Base-by-base conservation (phyloP, 208 protist species). In the Kentomonas sorsogonicus region DNA sequence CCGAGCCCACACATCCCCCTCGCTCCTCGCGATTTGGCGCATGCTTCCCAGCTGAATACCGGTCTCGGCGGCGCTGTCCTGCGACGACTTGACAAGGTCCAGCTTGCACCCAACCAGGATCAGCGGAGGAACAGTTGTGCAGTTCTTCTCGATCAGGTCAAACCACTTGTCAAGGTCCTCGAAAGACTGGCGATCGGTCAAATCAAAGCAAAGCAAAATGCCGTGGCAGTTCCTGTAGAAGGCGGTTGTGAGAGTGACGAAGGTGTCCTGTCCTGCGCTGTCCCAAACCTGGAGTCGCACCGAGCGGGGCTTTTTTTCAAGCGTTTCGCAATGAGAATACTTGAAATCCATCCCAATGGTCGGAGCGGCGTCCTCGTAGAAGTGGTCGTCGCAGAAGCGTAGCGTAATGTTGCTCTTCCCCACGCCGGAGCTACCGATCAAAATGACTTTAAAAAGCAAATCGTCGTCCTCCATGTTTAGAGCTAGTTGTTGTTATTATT, bases 171-270 rank as follows among this genome's bases (percentile, higher is more conserved):
- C 74, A 15, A 96, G 71, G 53, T 95, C 79, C 23, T 94, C 79
- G 66, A 97, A 97, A 27, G 87, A 89, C 38, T 64, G 33, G 16
- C 77, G 62, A 51, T 94, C 97, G 18, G 97, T 98, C 29, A 98
- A 84, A 63, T 99, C 97, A 63, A 99, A 99, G 63, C 97, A 98
- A 5, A 99, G 73, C 9, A 99, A 34, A 2, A 84, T 86, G 10
- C 85, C 92, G 44, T 91, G 80, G 66, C 88, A 93, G 65, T 93
- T 93, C 39, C 92, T 80, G 58, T 97, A 97, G 61, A 94, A 97
- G 43, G 86, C 91, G 5, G 87, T 92, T 10, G 89, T 93, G 48
- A 97, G 80, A 9, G 92, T 85, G 23, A 91, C 77, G 54, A 93
- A 96, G 44, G 79, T 77, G 55, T 96, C 90, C 33, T 96, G 90